Evolutionary conservation across 441 rosid genomes (phyloP), one percentile per base, ranked within the genome.

Genomic region (Aquilaria agallochum): DNA sequence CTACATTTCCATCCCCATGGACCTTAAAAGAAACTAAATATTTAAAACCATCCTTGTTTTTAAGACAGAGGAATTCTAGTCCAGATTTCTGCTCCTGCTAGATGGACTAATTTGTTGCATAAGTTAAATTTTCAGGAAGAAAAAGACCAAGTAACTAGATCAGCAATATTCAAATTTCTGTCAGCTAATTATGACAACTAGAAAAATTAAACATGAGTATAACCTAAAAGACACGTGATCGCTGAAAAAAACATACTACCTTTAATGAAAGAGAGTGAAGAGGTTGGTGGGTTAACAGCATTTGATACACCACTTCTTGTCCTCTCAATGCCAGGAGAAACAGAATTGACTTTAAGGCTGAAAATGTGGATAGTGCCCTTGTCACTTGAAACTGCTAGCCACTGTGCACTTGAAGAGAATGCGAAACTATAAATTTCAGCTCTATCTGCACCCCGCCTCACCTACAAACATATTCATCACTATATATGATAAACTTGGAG

Each of bases 311-410:
- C 68, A 36, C 4, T 36, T 45, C 32, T 63, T 31, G 77, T 31
- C 64, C 56, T 71, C 9, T 86, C 89, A 72, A 27, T 55, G 53
- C 65, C 73, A 9, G 73, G 69, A 60, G 84, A 63, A 46, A 76
- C 83, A 67, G 75, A 63, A 70, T 80, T 80, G 64, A 65, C 62
- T 79, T 87, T 87, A 49, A 87, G 90, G 69, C 80, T 77, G 64
- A 87, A 87, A 61, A 87, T 83, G 65, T 87, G 93, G 48, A 87
- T 80, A 27, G 93, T 87, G 42, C 93, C 90, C 68, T 87, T 84
- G 74, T 84, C 93, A 65, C 93, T 87, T 42, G 93, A 87, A 64
- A 84, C 90, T 42, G 88, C 93, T 45, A 87, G 68, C 93, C 90
- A 82, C 60, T 84, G 83, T 15, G 83, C 80, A 57, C 74, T 72